Conservation (phyloP, 163 green algal species). For the Scenedesmus sp. region DNA sequence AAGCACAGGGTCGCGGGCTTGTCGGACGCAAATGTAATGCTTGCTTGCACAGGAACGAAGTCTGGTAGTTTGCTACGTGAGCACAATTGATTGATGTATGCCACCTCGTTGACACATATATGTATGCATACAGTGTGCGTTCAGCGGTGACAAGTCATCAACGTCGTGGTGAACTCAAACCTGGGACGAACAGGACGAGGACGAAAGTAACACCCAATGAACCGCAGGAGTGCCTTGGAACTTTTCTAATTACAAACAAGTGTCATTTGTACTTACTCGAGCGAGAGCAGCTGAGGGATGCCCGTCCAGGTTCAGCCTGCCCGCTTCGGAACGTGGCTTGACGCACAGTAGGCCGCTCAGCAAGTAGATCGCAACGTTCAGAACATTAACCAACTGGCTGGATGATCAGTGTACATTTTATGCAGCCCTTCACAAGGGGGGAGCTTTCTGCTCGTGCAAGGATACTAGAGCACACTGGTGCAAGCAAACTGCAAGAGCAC, state of each 20-base stretch:
- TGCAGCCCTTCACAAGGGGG: too few relatives aligned
- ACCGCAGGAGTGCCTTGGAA: background rate
- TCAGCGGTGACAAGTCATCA: conserved; percentile 7
- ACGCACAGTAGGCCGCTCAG: too few relatives aligned
- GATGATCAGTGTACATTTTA: too few relatives aligned
- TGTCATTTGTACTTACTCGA: too few relatives aligned
- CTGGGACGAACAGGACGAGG: background rate
- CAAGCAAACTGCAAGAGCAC: background rate
- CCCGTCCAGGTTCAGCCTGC: too few relatives aligned
- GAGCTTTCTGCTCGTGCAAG: background rate
- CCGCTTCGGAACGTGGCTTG: too few relatives aligned
- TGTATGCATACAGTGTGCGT: background rate
- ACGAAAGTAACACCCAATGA: background rate
- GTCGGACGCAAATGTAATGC: background rate
- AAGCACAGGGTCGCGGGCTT: background rate
- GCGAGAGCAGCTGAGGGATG: too few relatives aligned
- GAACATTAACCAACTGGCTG: too few relatives aligned
- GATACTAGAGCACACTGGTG: background rate
- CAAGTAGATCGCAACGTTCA: too few relatives aligned
- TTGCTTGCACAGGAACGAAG: background rate
- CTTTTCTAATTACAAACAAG: too few relatives aligned
- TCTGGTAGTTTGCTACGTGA: background rate
- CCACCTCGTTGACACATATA: background rate
- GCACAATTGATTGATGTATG: background rate
- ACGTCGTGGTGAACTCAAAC: conserved; percentile 5